Base-by-base conservation (phyloP, 805 yeast species). In the Cyberlindnera meyerae region DNA sequence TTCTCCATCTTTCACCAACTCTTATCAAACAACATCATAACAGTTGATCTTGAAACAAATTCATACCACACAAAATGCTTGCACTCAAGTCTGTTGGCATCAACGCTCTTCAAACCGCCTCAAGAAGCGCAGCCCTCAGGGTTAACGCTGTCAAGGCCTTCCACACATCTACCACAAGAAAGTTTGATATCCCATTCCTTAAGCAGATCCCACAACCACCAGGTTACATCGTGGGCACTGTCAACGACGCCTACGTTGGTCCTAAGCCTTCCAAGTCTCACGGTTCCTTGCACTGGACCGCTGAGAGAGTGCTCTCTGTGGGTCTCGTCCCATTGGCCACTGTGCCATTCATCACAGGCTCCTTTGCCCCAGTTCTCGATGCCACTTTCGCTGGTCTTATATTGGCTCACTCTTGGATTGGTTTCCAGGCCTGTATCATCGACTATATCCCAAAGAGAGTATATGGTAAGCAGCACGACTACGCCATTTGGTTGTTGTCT, bases 261-360 rank as follows among this genome's bases (percentile, higher is more conserved):
- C 97, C 97, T 27, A 61, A 68, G 27, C 58, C 79, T 5, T 68
- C 74, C 53, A 75, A 70, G 47, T 55, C 68, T 34, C 89, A 87
- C 54, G 97, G 97, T 32, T 83, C 94, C 17, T 73, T 77, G 59
- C 97, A 89, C 68, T 90, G 98, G 98, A 68, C 84, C n/a, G 79
- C 80, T 51, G 98, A 90, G 69, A 76, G 85, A 49, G 53, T 75
- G 5, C 64, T 87, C 24, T 71, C 94, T 4, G 59, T 81, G 13
- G 76, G 80, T 9, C 66, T 89, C 58, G 71, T 87, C 17, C 98
- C 98, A 22, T 65, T 90, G 43, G 70, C 79, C 20, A 71, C 81
- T 27, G 65, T 79, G 16, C 96, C 97, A 16, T 74, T 88, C 48
- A 73, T 82, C 26, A 71, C 82, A 31, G 96, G 95, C 20, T 74